phyloP scores from a whole-genome alignment of 768 basidiomycete species.

The Boletus patriciae region DNA sequence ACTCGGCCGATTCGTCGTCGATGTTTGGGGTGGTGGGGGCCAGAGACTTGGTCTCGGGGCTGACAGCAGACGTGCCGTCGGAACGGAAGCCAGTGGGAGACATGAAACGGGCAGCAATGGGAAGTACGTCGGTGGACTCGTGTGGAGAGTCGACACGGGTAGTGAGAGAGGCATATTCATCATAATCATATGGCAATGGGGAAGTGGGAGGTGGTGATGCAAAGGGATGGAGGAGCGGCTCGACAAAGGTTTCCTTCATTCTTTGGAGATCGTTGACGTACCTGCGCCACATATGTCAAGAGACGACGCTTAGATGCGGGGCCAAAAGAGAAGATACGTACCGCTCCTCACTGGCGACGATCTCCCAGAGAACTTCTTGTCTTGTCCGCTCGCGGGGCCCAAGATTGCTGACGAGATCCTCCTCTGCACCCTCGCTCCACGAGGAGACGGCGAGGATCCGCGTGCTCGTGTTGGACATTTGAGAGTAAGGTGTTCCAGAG shows the following conservation, averaged over 20 bases:
- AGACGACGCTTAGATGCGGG: slow-evolving; percentile 13
- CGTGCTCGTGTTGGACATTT: slow-evolving; percentile 69
- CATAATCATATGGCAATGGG: slow-evolving; percentile 61
- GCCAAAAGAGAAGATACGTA: slow-evolving; percentile 34
- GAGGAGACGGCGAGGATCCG: slow-evolving; percentile 75
- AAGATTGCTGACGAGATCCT: slow-evolving; percentile 88
- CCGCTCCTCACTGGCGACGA: slow-evolving; percentile 95
- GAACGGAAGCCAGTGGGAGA: slow-evolving; percentile 54
- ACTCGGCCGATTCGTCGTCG: slow-evolving; percentile 72
- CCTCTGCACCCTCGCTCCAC: slow-evolving; percentile 95
- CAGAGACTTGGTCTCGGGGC: slow-evolving; percentile 51
- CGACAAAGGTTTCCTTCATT: slow-evolving; percentile 93
- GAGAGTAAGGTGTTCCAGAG: slow-evolving; percentile 79
- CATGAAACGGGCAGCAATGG: slow-evolving; percentile 92
- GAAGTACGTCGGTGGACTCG: slow-evolving; percentile 72
- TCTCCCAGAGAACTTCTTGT: slow-evolving; percentile 96
- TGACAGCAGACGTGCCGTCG: slow-evolving; percentile 44
- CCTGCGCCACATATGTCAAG: slow-evolving; percentile 45
- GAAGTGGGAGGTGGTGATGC: slow-evolving; percentile 42
- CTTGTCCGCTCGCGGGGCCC: slow-evolving; percentile 93
- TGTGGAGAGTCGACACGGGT: slow-evolving; percentile 58
- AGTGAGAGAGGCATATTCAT: slow-evolving; percentile 48
- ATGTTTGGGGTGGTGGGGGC: slow-evolving; percentile 54
- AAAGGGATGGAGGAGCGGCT: slow-evolving; percentile 85
- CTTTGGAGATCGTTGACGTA: slow-evolving; percentile 88